These are phyloP conservation scores for Syzygium grande DNA, from an alignment of 345 rosid genomes.

Conservation along the genomic window DNA sequence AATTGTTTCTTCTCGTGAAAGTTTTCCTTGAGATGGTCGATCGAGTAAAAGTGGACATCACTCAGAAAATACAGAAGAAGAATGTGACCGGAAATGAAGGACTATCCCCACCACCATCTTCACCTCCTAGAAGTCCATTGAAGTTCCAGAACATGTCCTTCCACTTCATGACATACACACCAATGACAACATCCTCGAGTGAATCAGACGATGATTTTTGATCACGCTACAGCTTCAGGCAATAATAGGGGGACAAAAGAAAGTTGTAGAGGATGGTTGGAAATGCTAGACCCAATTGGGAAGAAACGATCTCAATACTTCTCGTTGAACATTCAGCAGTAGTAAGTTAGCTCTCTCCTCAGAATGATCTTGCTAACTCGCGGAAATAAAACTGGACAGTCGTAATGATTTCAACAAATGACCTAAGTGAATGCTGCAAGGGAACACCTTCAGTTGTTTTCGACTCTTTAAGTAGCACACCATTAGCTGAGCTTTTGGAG, in stretches of 20 bases:
- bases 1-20: slow-evolving; percentile 60
- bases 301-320: background rate
- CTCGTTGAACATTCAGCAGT: background rate
- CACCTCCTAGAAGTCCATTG: slow-evolving; percentile 10
- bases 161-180: slow-evolving; percentile 32
- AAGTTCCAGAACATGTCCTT: slow-evolving; percentile 32
- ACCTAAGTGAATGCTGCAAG: background rate
- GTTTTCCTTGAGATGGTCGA: slow-evolving; percentile 86
- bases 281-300: background rate
- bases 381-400: background rate
- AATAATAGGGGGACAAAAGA: background rate
- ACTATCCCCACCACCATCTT: slow-evolving; percentile 11
- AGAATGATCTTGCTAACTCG: background rate
- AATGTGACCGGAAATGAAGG: slow-evolving; percentile 9
- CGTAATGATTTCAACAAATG: background rate
- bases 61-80: slow-evolving; percentile 39
- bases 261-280: background rate
- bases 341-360: background rate
- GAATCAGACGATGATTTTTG: slow-evolving; percentile 45
- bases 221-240: background rate
- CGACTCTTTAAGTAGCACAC: background rate
- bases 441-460: background rate
- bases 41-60: slow-evolving; percentile 49
- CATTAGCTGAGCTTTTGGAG: background rate
- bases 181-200: slow-evolving; percentile 19